These are phyloP conservation scores for Xylaria sp. DNA, from an alignment of 2,329 filamentous ascomycete species.

Conservation along the genomic window DNA sequence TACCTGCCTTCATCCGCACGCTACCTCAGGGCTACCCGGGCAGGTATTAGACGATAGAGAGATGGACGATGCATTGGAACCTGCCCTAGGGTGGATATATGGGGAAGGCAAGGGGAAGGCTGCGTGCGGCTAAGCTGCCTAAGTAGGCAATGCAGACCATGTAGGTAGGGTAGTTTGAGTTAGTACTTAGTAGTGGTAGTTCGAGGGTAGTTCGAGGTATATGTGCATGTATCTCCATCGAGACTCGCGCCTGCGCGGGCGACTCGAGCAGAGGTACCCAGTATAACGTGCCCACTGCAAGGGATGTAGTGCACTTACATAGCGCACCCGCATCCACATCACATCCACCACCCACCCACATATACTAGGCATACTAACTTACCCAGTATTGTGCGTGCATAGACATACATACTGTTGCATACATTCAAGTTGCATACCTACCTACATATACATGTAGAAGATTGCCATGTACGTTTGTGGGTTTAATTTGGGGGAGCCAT, in stretches of 20 bases:
- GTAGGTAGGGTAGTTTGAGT: neutral
- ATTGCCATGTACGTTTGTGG: constrained; percentile 5
- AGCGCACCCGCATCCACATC: neutral
- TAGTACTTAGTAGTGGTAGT: neutral
- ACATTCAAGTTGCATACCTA: neutral
- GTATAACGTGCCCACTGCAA: neutral
- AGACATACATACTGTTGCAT: neutral
- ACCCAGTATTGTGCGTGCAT: neutral
- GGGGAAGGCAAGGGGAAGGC: constrained; percentile 38
- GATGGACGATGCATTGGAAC: constrained; percentile 44
- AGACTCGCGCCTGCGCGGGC: neutral
- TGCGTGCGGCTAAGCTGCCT: constrained; percentile 43
- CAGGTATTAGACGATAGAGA: constrained; percentile 25
- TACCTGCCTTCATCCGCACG: constrained; percentile 37
- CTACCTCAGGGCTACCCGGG: constrained; percentile 12
- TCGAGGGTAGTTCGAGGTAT: neutral
- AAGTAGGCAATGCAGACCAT: constrained; percentile 35
- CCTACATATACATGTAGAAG: neutral
- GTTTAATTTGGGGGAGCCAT: constrained; percentile 4
- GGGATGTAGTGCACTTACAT: neutral
- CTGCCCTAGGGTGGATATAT: constrained; percentile 43
- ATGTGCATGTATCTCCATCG: neutral
- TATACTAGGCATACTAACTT: neutral
- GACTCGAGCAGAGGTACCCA: neutral
- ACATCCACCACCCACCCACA: neutral